Conservation (phyloP, 371 early-diverging fungal genomes). For the Zychaea mexicana region DNA sequence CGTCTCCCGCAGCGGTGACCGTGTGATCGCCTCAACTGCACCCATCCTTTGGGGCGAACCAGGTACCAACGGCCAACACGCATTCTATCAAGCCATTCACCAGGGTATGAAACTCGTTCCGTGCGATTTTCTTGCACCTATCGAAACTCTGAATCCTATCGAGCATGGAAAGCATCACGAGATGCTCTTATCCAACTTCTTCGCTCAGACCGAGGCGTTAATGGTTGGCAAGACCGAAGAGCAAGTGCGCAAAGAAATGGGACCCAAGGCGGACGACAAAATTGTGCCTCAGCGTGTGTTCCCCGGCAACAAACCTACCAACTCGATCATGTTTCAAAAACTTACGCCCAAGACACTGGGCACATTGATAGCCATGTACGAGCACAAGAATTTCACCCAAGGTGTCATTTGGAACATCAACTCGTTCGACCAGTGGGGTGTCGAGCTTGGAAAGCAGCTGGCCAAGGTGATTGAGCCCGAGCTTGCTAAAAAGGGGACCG, state of each 20-base stretch:
- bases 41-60: slow-evolving; percentile 99
- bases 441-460: slow-evolving; percentile 98
- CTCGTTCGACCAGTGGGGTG: slow-evolving; percentile 98
- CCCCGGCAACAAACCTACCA: slow-evolving; percentile 96
- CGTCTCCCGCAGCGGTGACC: slow-evolving; percentile 77
- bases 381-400: slow-evolving; percentile 99
- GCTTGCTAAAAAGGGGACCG: slow-evolving; percentile 56
- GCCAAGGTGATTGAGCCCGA: slow-evolving; percentile 95
- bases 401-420: slow-evolving; percentile 98
- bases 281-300: slow-evolving; percentile 92
- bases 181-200: slow-evolving; percentile 97
- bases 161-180: slow-evolving; percentile 82
- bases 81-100: slow-evolving; percentile 99
- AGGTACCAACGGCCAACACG: slow-evolving; percentile 99
- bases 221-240: slow-evolving; percentile 90
- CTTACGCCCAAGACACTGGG: slow-evolving; percentile 93
- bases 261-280: slow-evolving; percentile 59
- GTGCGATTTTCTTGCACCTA: slow-evolving; percentile 95
- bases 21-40: slow-evolving; percentile 85
- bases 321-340: slow-evolving; percentile 92
- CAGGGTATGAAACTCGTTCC: slow-evolving; percentile 98
- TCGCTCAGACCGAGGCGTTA: slow-evolving; percentile 98
- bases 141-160: slow-evolving; percentile 90
- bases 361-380: slow-evolving; percentile 94
- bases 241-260: slow-evolving; percentile 82